Conservation (phyloP, 2,329 filamentous ascomycete genomes). For the Rhytidhysteron rufulum region DNA sequence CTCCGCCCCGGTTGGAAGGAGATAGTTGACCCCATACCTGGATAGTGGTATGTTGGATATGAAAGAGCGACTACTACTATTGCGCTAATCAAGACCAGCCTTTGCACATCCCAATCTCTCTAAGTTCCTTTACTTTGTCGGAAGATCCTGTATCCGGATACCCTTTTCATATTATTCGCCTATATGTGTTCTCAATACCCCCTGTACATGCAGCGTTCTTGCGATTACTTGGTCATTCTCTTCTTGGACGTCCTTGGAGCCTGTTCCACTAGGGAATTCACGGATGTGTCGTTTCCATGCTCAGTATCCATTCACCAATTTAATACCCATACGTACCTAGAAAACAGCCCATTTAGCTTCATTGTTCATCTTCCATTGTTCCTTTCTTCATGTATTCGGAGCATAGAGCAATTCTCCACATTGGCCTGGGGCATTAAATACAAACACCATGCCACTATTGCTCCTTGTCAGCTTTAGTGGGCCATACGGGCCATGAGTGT, state of each 20-base stretch:
- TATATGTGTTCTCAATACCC: neutral
- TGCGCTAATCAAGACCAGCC: no score
- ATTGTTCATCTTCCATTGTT: neutral
- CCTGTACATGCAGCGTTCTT: conserved; percentile 2
- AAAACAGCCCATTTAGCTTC: neutral
- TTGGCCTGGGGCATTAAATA: no score
- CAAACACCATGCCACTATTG: no score
- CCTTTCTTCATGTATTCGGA: neutral
- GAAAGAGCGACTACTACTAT: no score
- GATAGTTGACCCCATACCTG: neutral
- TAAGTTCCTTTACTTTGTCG: no score
- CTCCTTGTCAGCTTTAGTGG: no score
- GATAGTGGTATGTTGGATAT: no score
- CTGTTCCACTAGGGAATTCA: neutral
- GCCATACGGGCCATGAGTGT: no score
- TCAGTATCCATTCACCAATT: neutral
- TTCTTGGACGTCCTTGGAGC: neutral
- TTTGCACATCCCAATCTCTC: no score
- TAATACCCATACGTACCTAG: neutral
- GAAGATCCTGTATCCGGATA: no score
- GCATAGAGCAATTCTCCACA: neutral
- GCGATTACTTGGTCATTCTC: neutral
- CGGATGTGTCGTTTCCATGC: neutral
- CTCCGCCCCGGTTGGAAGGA: neutral
- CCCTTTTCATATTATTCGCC: neutral